Conservation (phyloP, 169 alveolate species). For the Besnoitia besnoiti region DNA sequence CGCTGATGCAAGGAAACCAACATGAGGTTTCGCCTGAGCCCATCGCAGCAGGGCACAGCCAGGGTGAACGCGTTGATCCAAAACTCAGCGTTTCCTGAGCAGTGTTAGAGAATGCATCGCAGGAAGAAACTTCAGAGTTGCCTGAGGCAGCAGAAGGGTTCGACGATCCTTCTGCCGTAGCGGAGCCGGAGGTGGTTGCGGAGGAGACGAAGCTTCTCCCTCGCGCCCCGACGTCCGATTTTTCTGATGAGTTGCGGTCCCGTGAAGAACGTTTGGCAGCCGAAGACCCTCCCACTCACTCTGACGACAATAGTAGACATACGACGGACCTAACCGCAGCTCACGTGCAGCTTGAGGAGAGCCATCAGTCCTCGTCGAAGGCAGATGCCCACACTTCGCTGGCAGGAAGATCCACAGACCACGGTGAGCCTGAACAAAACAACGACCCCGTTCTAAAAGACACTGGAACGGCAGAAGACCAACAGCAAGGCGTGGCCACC, state of each 20-base stretch:
- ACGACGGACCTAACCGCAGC: no score
- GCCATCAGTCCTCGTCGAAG: background rate
- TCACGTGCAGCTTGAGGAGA: background rate
- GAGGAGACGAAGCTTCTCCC: background rate
- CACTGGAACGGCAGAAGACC: background rate
- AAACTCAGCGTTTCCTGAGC: background rate
- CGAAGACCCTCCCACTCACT: no score
- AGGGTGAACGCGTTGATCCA: background rate
- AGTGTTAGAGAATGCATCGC: background rate
- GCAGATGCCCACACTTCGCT: background rate
- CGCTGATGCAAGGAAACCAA: no score
- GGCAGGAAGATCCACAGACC: background rate
- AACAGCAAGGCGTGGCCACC: background rate
- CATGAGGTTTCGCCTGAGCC: background rate
- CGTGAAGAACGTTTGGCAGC: no score
- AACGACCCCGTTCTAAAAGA: background rate
- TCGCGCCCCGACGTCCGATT: background rate
- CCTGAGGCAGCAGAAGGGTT: background rate
- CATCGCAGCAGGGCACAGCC: background rate
- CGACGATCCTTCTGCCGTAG: background rate
- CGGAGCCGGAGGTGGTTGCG: background rate
- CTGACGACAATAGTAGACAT: no score
- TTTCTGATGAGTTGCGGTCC: no score
- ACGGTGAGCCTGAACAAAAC: background rate
- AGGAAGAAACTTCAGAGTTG: background rate